Percentiles rank a stretch among this genome's conserved stretches.
These are phyloP conservation scores for Spizellomyces punctatus DNA, from an alignment of 192 early-diverging fungal genomes.

Conservation along the genomic window DNA sequence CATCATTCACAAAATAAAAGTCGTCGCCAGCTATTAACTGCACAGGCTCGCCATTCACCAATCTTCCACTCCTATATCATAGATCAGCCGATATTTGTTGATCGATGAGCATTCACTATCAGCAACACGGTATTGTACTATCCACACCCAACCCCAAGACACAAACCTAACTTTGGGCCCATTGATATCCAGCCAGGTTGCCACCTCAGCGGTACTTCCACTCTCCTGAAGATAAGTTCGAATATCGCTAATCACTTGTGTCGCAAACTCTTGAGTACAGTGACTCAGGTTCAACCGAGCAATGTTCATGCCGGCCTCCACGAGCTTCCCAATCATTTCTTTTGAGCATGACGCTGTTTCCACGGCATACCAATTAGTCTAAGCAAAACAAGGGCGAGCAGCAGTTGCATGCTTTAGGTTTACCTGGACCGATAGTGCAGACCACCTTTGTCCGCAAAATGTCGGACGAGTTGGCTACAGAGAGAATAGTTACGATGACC, in stretches of 20 bases:
- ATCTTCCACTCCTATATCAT: slow-evolving; percentile 47
- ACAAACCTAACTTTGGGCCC: slow-evolving; percentile 60
- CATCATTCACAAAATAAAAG: slow-evolving; percentile 62
- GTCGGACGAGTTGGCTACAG: slow-evolving; percentile 22
- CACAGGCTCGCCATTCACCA: slow-evolving; percentile 46
- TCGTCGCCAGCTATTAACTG: slow-evolving; percentile 50
- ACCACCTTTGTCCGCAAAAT: slow-evolving; percentile 49
- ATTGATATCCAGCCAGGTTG: slow-evolving; percentile 63
- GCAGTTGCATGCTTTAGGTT: background rate
- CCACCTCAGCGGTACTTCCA: slow-evolving; percentile 47
- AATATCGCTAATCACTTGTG: slow-evolving; percentile 50
- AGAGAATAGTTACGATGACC: background rate
- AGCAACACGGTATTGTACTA: too few relatives aligned
- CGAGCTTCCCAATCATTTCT: slow-evolving; percentile 44
- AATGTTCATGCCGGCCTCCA: slow-evolving; percentile 59
- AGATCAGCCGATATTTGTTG: too few relatives aligned
- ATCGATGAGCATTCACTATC: too few relatives aligned
- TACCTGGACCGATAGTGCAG: slow-evolving; percentile 57
- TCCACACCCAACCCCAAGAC: too few relatives aligned
- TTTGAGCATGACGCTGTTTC: slow-evolving; percentile 43
- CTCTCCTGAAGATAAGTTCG: slow-evolving; percentile 40
- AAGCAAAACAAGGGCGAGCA: background rate
- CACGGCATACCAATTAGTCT: background rate
- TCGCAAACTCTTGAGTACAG: slow-evolving; percentile 57
- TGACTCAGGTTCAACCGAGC: slow-evolving; percentile 60